Evolutionary conservation across 2,329 filamentous ascomycete species (phyloP).

Genomic region (Penicillium concentricum): DNA sequence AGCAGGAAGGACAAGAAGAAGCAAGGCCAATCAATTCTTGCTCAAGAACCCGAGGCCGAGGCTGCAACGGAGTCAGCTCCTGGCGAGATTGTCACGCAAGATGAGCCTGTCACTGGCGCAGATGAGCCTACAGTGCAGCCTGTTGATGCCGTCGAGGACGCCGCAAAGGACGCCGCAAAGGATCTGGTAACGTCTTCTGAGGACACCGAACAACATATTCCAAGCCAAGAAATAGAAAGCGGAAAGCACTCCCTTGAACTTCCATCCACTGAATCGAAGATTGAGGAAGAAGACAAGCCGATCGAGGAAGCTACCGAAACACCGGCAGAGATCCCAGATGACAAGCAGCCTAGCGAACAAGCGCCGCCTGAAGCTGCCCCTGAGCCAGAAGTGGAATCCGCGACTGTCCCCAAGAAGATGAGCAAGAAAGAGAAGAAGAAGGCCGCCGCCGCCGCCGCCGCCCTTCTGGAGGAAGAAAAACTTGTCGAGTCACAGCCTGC

Average conservation of each 20-base stretch:
- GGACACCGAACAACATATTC: background rate
- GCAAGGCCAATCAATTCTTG: slow-evolving; percentile 20
- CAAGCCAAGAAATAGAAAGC: background rate
- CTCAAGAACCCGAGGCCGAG: slow-evolving; percentile 3
- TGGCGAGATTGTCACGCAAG: background rate
- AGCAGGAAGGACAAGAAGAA: slow-evolving; percentile 27
- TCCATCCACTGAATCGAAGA: background rate
- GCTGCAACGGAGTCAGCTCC: background rate
- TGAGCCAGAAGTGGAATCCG: slow-evolving; percentile 4
- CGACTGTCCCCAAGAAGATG: slow-evolving; percentile 23
- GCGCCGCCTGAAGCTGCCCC: background rate
- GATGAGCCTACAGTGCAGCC: background rate
- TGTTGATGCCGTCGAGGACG: background rate
- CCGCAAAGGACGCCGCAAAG: background rate
- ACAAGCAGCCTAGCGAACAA: background rate
- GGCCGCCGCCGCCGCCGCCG: slow-evolving; percentile 9
- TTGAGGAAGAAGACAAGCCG: slow-evolving; percentile 1
- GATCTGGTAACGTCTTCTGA: background rate
- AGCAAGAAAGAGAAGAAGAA: slow-evolving; percentile 31
- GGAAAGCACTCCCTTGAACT: background rate
- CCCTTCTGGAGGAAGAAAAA: slow-evolving; percentile 8
- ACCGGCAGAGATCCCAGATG: background rate
- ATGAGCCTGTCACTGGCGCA: background rate
- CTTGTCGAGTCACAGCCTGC: background rate
- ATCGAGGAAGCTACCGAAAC: background rate